Percentiles rank a stretch among this genome's conserved stretches.
Evolutionary conservation across 148 eudicot species (phyloP).

Genomic region (Pouteria glomerata): DNA sequence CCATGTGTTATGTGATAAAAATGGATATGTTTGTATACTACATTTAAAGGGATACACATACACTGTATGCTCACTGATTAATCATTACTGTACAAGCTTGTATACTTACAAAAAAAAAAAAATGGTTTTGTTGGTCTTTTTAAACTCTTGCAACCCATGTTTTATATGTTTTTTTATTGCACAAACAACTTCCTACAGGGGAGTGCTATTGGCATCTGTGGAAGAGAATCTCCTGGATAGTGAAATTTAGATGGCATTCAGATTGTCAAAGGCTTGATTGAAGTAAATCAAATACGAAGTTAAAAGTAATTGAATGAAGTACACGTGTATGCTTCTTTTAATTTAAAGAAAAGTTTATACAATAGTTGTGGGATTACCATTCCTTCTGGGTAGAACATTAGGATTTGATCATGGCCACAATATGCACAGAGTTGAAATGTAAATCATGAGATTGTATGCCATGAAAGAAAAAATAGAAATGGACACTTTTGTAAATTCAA

Average conservation of each 20-base stretch:
- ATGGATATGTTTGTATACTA: background rate
- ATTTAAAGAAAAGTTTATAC: background rate
- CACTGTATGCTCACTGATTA: too few relatives aligned
- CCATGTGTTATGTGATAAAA: background rate
- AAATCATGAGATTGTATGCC: background rate
- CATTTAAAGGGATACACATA: too few relatives aligned
- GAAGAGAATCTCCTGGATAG: background rate
- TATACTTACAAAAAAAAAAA: too few relatives aligned
- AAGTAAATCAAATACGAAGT: background rate
- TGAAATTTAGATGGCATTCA: background rate
- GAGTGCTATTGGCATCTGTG: too few relatives aligned
- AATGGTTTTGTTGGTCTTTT: too few relatives aligned
- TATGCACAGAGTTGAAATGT: background rate
- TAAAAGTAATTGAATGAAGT: background rate
- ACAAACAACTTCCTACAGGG: background rate
- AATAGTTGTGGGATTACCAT: background rate
- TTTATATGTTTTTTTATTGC: too few relatives aligned
- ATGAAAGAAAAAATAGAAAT: background rate
- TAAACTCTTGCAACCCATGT: too few relatives aligned
- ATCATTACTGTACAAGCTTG: too few relatives aligned
- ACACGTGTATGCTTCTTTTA: background rate
- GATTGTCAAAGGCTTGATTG: background rate
- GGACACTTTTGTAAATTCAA: background rate
- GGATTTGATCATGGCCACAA: background rate
- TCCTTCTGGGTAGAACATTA: background rate